Conservation (phyloP, 164 flowering plant genomes). For the Euptelea pleiosperma region DNA sequence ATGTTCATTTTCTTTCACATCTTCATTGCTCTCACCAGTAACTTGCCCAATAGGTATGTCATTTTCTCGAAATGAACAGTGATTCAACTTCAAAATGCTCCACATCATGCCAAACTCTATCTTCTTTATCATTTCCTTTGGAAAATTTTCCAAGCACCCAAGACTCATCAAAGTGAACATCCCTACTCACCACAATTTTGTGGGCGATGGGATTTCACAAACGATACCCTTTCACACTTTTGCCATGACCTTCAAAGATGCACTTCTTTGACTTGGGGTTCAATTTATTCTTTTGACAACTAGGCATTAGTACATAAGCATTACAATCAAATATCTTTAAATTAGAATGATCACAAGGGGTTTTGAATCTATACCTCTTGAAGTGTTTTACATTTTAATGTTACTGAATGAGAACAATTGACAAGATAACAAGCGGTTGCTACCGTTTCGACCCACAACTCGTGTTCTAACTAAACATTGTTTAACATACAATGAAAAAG, state of each 20-base stretch:
- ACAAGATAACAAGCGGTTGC: too few relatives aligned
- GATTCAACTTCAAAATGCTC: constrained; percentile 2
- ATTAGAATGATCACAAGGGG: neutral
- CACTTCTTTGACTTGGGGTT: neutral
- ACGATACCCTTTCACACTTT: neutral
- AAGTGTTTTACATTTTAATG: neutral
- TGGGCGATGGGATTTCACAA: neutral
- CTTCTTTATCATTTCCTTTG: neutral
- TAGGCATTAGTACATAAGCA: neutral
- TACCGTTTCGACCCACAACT: too few relatives aligned
- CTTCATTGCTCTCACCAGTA: neutral
- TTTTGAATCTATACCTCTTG: neutral
- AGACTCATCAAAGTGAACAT: neutral
- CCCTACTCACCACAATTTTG: neutral
- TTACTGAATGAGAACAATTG: too few relatives aligned
- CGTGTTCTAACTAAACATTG: neutral
- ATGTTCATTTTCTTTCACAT: neutral
- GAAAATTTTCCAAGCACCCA: neutral
- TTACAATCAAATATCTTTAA: neutral
- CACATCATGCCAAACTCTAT: neutral
- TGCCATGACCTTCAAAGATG: neutral
- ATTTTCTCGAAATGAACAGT: neutral
- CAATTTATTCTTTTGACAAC: neutral
- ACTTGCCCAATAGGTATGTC: neutral
- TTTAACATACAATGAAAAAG: neutral